phyloP scores from a whole-genome alignment of 345 rosid genomes.

The Eucalyptus pumila region DNA sequence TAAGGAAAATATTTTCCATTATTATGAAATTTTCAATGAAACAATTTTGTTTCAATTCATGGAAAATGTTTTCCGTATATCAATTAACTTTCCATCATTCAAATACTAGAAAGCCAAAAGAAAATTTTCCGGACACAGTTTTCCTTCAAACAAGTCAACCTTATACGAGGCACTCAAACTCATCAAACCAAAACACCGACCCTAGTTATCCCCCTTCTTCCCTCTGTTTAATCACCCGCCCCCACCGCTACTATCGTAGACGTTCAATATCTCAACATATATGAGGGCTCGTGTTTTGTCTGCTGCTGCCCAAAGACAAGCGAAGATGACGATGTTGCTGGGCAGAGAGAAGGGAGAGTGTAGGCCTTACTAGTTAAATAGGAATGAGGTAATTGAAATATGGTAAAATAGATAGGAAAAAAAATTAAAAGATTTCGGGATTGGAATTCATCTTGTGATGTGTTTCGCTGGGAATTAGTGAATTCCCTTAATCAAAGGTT shows the following conservation, averaged over 20 bases:
- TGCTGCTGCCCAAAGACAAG: not conserved
- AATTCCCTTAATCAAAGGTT: not conserved
- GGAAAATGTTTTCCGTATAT: rapidly evolving
- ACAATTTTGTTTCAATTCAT: not conserved
- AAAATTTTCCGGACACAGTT: not conserved
- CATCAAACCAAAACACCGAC: not conserved
- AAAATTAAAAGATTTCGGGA: not conserved
- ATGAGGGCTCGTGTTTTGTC: not conserved
- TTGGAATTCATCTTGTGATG: not conserved
- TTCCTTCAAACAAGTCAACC: not conserved
- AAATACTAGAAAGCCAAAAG: not conserved
- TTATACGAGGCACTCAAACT: not conserved
- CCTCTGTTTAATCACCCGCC: not conserved
- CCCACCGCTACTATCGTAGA: not conserved
- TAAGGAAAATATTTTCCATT: not conserved
- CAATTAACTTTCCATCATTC: not conserved
- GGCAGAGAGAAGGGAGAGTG: not conserved
- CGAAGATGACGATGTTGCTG: not conserved
- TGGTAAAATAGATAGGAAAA: not conserved
- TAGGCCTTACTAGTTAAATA: not conserved
- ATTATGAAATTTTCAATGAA: not conserved
- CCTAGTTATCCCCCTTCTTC: not conserved
- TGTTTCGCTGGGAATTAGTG: not conserved
- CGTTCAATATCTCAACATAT: not conserved
- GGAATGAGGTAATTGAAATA: not conserved